These are phyloP conservation scores for Schizophyllum amplum DNA, from an alignment of 1,284 basidiomycete species.

Conservation along the genomic window DNA sequence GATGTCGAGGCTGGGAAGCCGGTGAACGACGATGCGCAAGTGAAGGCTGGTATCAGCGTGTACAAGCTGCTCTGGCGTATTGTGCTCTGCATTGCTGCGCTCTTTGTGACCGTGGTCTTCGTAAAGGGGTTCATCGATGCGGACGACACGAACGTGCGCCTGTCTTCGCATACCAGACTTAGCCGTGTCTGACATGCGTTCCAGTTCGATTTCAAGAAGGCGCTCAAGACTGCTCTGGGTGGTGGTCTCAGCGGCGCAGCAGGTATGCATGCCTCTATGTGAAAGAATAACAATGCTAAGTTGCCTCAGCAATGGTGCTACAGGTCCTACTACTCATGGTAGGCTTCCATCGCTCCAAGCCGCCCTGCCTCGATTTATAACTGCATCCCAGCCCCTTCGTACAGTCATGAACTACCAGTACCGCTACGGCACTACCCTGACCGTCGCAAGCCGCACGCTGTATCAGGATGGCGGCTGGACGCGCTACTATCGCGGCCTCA, in stretches of 20 bases:
- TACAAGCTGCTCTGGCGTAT: background rate
- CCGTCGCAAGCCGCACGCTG: slow-evolving; percentile 56
- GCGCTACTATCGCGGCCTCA: slow-evolving; percentile 78
- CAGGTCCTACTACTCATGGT: slow-evolving; percentile 85
- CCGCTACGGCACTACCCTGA: slow-evolving; percentile 71
- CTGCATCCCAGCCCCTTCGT: slow-evolving; percentile 50
- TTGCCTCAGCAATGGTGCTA: slow-evolving; percentile 69
- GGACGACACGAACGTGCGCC: slow-evolving; percentile 54
- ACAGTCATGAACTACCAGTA: slow-evolving; percentile 94
- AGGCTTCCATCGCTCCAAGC: slow-evolving; percentile 12
- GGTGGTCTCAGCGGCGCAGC: slow-evolving; percentile 83
- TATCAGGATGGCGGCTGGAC: slow-evolving; percentile 72
- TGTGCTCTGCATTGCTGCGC: background rate
- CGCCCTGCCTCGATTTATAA: background rate
- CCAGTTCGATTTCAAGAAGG: slow-evolving; percentile 71
- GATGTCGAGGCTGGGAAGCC: background rate
- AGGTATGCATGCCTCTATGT: slow-evolving; percentile 26
- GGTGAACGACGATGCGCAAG: background rate
- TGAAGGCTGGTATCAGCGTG: background rate
- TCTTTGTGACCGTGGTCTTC: slow-evolving; percentile 26
- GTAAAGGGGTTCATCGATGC: slow-evolving; percentile 65
- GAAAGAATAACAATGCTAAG: background rate
- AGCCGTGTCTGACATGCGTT: background rate
- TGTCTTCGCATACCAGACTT: background rate
- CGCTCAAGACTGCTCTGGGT: slow-evolving; percentile 73